These are phyloP conservation scores for Sphaerulina populicola DNA, from an alignment of 2,329 filamentous ascomycete genomes.

Conservation along the genomic window DNA sequence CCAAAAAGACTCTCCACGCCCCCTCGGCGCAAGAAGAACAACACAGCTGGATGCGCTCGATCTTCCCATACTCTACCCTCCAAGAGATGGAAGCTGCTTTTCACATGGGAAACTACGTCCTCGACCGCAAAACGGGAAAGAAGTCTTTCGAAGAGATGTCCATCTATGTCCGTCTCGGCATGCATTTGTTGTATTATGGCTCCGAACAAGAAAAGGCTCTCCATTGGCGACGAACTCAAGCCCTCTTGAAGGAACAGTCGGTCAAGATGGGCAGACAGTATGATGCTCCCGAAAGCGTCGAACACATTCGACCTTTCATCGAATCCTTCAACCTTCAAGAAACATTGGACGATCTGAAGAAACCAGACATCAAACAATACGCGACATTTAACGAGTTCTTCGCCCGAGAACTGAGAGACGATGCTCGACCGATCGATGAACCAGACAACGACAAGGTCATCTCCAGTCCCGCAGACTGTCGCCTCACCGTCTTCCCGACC, in stretches of 20 bases:
- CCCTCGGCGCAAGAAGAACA: constrained; percentile 22
- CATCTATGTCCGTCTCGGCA: constrained; percentile 37
- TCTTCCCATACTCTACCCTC: constrained; percentile 26
- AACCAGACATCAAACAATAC: constrained; percentile 36
- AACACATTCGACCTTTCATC: constrained; percentile 38
- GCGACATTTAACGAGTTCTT: constrained; percentile 41
- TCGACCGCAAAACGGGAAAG: constrained; percentile 35
- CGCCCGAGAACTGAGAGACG: constrained; percentile 32
- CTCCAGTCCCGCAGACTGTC: constrained; percentile 35
- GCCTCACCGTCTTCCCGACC: constrained; percentile 35
- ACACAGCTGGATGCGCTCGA: constrained; percentile 19
- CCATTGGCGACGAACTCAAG: constrained; percentile 31
- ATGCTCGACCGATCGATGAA: constrained; percentile 34
- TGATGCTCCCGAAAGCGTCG: constrained; percentile 32
- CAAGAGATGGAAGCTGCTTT: constrained; percentile 32
- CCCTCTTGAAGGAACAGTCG: constrained; percentile 33
- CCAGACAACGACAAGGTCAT: constrained; percentile 30
- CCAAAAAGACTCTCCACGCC: constrained; percentile 25
- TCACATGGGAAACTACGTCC: constrained; percentile 40
- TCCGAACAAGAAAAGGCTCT: constrained; percentile 34
- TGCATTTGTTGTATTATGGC: constrained; percentile 41
- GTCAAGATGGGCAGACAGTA: constrained; percentile 38
- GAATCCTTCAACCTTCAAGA: constrained; percentile 33
- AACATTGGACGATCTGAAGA: constrained; percentile 30
- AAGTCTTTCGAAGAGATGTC: constrained; percentile 39